Evolutionary conservation across 2,329 filamentous ascomycete genomes (phyloP).

Genomic region (Lachnellula hyalina): DNA sequence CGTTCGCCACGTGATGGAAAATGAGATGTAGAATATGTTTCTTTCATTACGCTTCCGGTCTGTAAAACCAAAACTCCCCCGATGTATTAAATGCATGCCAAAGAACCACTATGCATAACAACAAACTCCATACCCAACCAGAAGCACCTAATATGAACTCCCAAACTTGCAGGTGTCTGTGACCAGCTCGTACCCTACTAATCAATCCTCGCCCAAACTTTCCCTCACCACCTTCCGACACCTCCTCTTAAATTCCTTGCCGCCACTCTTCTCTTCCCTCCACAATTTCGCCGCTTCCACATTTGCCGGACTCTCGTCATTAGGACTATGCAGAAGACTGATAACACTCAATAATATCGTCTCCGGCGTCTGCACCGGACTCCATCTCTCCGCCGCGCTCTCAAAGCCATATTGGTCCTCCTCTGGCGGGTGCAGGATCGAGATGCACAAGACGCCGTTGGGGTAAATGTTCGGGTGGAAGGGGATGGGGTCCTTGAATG

Average conservation of each 20-base stretch:
- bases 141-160: not conserved
- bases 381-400: slow-evolving; percentile 84
- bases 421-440: slow-evolving; percentile 90
- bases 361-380: slow-evolving; percentile 89
- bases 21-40: not conserved
- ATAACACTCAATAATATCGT: slow-evolving; percentile 91
- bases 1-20: not conserved
- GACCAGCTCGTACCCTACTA: not conserved
- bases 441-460: slow-evolving; percentile 88
- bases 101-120: not conserved
- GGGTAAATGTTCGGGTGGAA: slow-evolving; percentile 96
- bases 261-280: slow-evolving; percentile 64
- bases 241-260: slow-evolving; percentile 69
- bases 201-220: slow-evolving; percentile 10
- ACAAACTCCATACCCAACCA: not conserved
- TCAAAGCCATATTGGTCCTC: slow-evolving; percentile 96
- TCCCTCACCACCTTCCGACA: slow-evolving; percentile 9
- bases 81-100: not conserved
- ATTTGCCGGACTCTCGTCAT: slow-evolving; percentile 93
- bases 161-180: not conserved
- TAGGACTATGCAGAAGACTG: slow-evolving; percentile 85
- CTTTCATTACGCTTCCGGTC: too few species aligned
- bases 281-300: slow-evolving; percentile 87
- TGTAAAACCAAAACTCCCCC: too few species aligned
- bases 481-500: slow-evolving; percentile 73